Percentiles rank a stretch among this genome's conserved stretches.
Evolutionary conservation across 768 basidiomycete species (phyloP).

Genomic region (Boletus fagicola): DNA sequence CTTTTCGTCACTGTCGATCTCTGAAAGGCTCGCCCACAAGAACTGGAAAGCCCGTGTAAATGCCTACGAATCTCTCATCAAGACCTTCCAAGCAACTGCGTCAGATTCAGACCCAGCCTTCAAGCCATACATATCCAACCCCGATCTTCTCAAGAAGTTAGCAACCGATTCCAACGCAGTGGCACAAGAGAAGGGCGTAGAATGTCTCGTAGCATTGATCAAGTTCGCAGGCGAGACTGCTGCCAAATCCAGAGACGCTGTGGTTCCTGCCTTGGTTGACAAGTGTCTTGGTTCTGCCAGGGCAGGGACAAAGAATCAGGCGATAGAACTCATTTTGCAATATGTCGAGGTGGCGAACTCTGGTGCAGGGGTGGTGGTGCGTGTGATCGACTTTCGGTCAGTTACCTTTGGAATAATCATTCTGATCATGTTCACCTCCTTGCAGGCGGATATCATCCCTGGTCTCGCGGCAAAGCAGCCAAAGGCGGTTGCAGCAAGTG

Average conservation of each 20-base stretch:
- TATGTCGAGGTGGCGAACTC: constrained; percentile 94
- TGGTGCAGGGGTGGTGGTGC: constrained; percentile 83
- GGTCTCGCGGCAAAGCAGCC: constrained; percentile 93
- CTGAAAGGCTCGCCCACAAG: constrained; percentile 87
- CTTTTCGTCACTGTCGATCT: constrained; percentile 74
- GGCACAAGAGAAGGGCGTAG: constrained; percentile 96
- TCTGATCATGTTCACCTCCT: constrained; percentile 29
- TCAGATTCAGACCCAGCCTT: constrained; percentile 95
- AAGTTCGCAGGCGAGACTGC: constrained; percentile 90
- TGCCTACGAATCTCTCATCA: constrained; percentile 85
- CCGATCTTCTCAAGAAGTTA: constrained; percentile 81
- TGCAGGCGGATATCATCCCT: constrained; percentile 72
- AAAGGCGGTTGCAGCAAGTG: constrained; percentile 81
- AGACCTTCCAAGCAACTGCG: constrained; percentile 83
- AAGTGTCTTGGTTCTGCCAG: constrained; percentile 92
- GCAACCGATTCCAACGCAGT: constrained; percentile 92
- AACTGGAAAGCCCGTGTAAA: constrained; percentile 98
- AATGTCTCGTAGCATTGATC: constrained; percentile 80
- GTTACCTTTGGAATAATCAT: constrained; percentile 25
- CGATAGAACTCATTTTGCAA: constrained; percentile 80
- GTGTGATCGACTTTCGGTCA: constrained; percentile 38
- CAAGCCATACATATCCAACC: constrained; percentile 78
- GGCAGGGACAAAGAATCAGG: constrained; percentile 85
- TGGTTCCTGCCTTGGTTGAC: constrained; percentile 91
- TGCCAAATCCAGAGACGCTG: constrained; percentile 72